phyloP scores from a whole-genome alignment of 2,329 filamentous ascomycete genomes.

The Alternaria gansuensis region DNA sequence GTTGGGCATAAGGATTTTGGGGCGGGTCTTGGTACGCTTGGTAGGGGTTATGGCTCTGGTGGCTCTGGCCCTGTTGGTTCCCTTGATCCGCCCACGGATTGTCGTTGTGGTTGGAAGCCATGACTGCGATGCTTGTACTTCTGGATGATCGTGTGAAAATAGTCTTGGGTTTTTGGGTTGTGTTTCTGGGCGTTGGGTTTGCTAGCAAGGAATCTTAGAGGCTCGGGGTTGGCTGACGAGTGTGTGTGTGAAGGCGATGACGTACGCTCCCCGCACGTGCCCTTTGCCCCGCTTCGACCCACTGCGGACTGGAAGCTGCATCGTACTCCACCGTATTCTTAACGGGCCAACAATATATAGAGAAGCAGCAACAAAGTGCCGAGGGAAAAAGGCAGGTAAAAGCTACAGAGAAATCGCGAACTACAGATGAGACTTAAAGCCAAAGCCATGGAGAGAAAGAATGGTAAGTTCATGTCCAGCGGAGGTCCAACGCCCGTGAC shows the following conservation, averaged over 20 bases:
- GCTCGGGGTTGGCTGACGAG: conserved; percentile 25
- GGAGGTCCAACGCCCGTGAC: not conserved
- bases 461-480: not conserved
- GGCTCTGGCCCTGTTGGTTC: conserved; percentile 28
- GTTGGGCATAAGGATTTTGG: conserved; percentile 20
- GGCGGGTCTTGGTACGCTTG: conserved; percentile 34
- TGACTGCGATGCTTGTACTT: conserved; percentile 14
- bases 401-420: not conserved
- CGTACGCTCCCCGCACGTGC: conserved; percentile 27
- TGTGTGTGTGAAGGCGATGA: conserved; percentile 25
- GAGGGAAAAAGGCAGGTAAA: not conserved
- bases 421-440: not conserved
- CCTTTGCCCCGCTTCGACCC: conserved; percentile 23
- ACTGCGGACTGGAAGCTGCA: conserved; percentile 1
- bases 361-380: conserved; percentile 1
- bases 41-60: conserved; percentile 36
- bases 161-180: not conserved
- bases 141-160: not conserved
- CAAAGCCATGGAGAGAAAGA: not conserved
- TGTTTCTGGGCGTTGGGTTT: conserved; percentile 7
- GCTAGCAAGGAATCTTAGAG: conserved; percentile 23
- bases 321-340: not conserved
- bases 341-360: not conserved
- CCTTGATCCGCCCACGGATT: conserved; percentile 39
- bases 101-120: conserved; percentile 32